Evolutionary conservation across 768 basidiomycete genomes (phyloP), one percentile per base, ranked within the genome.

Genomic region (Russula abietina): DNA sequence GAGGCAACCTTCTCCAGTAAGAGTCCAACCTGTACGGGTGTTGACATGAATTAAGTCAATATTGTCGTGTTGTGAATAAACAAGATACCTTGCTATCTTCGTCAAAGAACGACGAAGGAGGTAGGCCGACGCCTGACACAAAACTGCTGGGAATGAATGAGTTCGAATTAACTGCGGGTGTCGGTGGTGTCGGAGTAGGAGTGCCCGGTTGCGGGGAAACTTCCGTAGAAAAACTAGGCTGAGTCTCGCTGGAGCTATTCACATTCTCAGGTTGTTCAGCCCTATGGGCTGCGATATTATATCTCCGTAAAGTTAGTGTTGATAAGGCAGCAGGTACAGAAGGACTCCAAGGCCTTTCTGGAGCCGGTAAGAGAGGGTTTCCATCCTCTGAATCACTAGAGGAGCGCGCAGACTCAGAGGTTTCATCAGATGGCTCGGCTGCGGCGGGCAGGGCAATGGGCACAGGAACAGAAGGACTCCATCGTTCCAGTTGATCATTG

Each of bases 91-190:
- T 59, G 39, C 17, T 50, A 24, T 60, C 62, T 39, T 45, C 54
- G 17, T 60, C 54, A 43, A 32, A 45, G 8, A 52, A 43, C 2
- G 45, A n/a, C 17, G 30, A 39, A 24, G 71, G 68, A 22, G 69
- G 69, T 39, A 67, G 67, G 22, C 73, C 74, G 39, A 81, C 80
- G 55, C 79, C 79, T 16, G 77, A 78, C 60, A 81, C 71, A 51
- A 80, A 78, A 22, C 81, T 80, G n/a, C 75, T 78, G 11, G 80
- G 80, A 12, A 82, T 76, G 59, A 83, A 81, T n/a, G 80, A 75
- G 68, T 79, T 68, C 5, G 61, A 55, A 26, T 54, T 39, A 30
- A 57, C 41, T 32, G 33, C 41, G 24, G 54, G 61, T 36, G 39
- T 52, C 10, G 61, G 45, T 2, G 67, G 60, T 10, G 63, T 65